These are phyloP conservation scores for Pseudogymnoascus sp. DNA, from an alignment of 2,329 filamentous ascomycete genomes.

Conservation along the genomic window DNA sequence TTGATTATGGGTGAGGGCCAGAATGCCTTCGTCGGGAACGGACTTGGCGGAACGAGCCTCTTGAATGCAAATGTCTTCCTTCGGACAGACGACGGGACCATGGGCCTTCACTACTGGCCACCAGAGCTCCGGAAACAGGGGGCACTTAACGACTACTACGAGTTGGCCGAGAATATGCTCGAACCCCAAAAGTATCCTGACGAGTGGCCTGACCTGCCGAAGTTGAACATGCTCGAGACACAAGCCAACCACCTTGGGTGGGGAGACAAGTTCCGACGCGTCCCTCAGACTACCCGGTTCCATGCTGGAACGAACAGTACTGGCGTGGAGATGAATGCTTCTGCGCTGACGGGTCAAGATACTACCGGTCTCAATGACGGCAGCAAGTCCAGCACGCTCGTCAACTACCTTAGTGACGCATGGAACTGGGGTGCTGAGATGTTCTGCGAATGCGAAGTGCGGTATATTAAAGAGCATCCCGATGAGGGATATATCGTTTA, in stretches of 20 bases:
- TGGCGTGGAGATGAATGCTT: constrained; percentile 56
- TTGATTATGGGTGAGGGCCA: constrained; percentile 54
- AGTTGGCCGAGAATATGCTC: constrained; percentile 45
- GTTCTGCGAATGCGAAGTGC: constrained; percentile 61
- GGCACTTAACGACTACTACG: constrained; percentile 45
- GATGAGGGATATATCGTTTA: constrained; percentile 52
- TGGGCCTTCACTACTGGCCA: constrained; percentile 50
- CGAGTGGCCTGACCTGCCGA: constrained; percentile 48
- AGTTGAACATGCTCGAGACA: constrained; percentile 46
- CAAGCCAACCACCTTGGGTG: constrained; percentile 47
- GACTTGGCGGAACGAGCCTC: constrained; percentile 56
- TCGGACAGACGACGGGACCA: constrained; percentile 45
- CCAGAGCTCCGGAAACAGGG: constrained; percentile 40
- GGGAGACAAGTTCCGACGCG: constrained; percentile 43
- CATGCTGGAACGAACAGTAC: constrained; percentile 49
- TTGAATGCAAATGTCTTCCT: constrained; percentile 62
- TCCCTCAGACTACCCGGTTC: constrained; percentile 56
- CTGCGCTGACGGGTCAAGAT: constrained; percentile 53
- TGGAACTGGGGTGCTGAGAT: constrained; percentile 67
- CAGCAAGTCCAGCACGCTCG: constrained; percentile 56
- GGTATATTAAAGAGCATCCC: constrained; percentile 48
- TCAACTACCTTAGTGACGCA: constrained; percentile 60
- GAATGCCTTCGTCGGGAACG: constrained; percentile 39
- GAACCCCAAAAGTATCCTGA: constrained; percentile 50
- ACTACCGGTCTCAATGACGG: constrained; percentile 58